Conservation (phyloP, 208 protist species). For the Leishmania braziliensis region DNA sequence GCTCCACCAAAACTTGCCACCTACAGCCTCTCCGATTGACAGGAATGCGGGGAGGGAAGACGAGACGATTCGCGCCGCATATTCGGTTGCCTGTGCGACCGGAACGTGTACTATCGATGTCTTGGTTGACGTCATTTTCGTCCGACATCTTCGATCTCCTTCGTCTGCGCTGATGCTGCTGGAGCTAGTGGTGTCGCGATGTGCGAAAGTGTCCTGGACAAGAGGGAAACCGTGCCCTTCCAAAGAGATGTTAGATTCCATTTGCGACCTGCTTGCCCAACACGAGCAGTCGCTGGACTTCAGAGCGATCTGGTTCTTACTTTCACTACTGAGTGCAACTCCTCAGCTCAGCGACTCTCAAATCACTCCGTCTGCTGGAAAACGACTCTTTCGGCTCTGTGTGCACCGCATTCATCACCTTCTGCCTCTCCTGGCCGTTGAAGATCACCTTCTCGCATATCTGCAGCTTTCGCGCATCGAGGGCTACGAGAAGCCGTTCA, state of each 20-base stretch:
- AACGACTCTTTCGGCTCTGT: conserved; percentile 47
- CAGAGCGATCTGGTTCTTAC: conserved; percentile 49
- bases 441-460: conserved; percentile 48
- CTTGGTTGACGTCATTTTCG: conserved; percentile 15
- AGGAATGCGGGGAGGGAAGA: not conserved
- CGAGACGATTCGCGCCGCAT: conserved; percentile 28
- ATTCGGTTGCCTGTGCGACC: conserved; percentile 24
- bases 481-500: conserved; percentile 51
- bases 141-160: conserved; percentile 18
- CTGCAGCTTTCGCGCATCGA: conserved; percentile 25
- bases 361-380: conserved; percentile 18
- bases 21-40: not conserved
- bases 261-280: conserved; percentile 22
- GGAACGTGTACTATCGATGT: conserved; percentile 17
- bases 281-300: conserved; percentile 32
- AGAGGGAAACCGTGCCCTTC: conserved; percentile 4
- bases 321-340: conserved; percentile 32
- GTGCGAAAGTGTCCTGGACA: conserved; percentile 14
- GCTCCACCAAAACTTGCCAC: conserved; percentile 14
- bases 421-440: conserved; percentile 36
- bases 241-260: conserved; percentile 24
- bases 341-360: not conserved
- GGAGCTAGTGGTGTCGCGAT: conserved; percentile 26
- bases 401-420: conserved; percentile 52
- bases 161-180: conserved; percentile 36